Evolutionary conservation across 2,329 filamentous ascomycete genomes (phyloP).

Genomic region (Aspergillus udagawae): DNA sequence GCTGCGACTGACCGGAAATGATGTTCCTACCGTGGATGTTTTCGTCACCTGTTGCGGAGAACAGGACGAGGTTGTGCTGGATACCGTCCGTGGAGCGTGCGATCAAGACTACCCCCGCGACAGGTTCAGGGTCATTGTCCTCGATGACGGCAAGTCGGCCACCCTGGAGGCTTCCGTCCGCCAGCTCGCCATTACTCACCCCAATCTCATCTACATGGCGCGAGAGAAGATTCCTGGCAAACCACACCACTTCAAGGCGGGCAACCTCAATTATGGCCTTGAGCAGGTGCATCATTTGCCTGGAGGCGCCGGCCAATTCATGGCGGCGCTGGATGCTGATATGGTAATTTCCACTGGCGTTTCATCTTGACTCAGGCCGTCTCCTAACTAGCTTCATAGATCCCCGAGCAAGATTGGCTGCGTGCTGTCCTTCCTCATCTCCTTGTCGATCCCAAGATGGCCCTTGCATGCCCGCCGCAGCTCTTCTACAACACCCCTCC

Average conservation of each 20-base stretch:
- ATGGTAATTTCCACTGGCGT: slow-evolving; percentile 43
- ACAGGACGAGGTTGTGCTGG: slow-evolving; percentile 38
- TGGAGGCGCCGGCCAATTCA: slow-evolving; percentile 54
- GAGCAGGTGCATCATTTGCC: slow-evolving; percentile 49
- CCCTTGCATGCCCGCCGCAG: slow-evolving; percentile 58
- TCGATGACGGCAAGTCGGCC: slow-evolving; percentile 37
- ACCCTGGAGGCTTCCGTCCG: slow-evolving; percentile 33
- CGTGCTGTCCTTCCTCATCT: slow-evolving; percentile 58
- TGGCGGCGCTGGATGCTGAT: slow-evolving; percentile 63
- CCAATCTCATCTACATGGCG: slow-evolving; percentile 42
- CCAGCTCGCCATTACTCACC: slow-evolving; percentile 31
- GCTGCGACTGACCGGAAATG: slow-evolving; percentile 42
- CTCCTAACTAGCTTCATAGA: slow-evolving; percentile 33
- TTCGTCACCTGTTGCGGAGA: slow-evolving; percentile 45
- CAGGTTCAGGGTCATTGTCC: slow-evolving; percentile 34
- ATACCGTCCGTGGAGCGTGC: slow-evolving; percentile 38
- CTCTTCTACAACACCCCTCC: slow-evolving; percentile 61
- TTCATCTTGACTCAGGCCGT: background rate
- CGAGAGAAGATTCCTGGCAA: slow-evolving; percentile 38
- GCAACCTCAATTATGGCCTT: slow-evolving; percentile 60
- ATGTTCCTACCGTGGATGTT: slow-evolving; percentile 40
- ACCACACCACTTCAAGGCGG: slow-evolving; percentile 58
- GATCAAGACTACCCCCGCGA: slow-evolving; percentile 40
- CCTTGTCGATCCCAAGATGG: slow-evolving; percentile 53
- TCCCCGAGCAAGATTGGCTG: slow-evolving; percentile 59